Conservation (phyloP, 495 filamentous ascomycete species). For the Hypoxylon trugodes region DNA sequence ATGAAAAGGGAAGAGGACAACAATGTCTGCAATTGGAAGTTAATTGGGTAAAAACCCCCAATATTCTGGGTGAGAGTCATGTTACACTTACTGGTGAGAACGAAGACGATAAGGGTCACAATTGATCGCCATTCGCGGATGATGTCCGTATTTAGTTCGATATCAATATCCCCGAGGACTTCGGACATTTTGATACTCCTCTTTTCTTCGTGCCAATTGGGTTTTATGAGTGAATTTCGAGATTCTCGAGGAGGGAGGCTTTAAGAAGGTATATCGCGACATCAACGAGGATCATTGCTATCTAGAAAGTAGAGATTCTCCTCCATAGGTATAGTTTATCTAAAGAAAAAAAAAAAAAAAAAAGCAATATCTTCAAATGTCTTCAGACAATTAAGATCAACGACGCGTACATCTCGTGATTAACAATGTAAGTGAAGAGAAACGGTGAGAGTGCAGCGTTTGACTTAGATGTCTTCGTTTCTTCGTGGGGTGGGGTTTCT, state of each 20-base stretch:
- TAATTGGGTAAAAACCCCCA: not conserved
- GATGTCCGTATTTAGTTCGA: conserved; percentile 56
- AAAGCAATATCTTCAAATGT: conserved; percentile 6
- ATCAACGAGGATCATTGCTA: not conserved
- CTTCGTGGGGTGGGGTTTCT: conserved; percentile 30
- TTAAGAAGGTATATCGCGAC: not conserved
- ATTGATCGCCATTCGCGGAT: conserved; percentile 70
- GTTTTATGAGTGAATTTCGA: not conserved
- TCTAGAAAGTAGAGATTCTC: not conserved
- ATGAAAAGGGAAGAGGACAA: conserved; percentile 71
- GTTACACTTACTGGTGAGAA: conserved; percentile 65
- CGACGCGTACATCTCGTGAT: conserved; percentile 10
- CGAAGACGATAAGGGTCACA: conserved; percentile 68
- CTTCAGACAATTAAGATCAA: not conserved
- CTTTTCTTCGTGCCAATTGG: not conserved
- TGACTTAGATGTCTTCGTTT: conserved; percentile 21
- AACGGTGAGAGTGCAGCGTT: conserved; percentile 5
- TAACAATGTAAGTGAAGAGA: conserved; percentile 1
- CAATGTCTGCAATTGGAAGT: conserved; percentile 57
- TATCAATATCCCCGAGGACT: conserved; percentile 19
- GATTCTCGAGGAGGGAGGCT: not conserved
- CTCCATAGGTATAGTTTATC: conserved; percentile 1
- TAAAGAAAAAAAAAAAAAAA: too few species aligned
- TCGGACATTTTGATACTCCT: conserved; percentile 47
- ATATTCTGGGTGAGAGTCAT: not conserved